Evolutionary conservation across 106 monocot genomes (phyloP).

Genomic region (Platanthera guangdongensis): DNA sequence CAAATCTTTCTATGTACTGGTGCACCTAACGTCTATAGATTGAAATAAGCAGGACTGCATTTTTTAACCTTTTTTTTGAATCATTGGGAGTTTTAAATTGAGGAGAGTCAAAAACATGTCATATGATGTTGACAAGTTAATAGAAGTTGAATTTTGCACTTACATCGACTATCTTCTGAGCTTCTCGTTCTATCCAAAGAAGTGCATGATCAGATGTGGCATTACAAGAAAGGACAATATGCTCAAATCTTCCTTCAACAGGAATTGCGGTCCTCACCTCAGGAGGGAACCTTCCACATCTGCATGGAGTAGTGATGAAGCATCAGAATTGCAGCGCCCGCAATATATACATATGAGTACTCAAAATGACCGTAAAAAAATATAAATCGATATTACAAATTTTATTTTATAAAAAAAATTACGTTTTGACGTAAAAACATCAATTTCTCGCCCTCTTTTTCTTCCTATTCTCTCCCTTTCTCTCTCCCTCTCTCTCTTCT

Average conservation of each 20-base stretch:
- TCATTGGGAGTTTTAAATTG: not conserved
- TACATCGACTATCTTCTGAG: constrained; percentile 48
- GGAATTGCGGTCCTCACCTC: constrained; percentile 53
- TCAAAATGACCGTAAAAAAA: too few species aligned
- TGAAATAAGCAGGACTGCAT: not conserved
- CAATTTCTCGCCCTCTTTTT: too few species aligned
- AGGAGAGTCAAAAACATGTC: not conserved
- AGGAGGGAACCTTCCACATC: constrained; percentile 44
- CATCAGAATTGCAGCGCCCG: too few species aligned
- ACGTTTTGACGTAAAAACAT: too few species aligned
- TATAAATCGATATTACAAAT: too few species aligned
- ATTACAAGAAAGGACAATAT: constrained; percentile 59
- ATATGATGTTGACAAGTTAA: not conserved
- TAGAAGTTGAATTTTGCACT: constrained; percentile 9
- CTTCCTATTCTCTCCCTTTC: too few species aligned
- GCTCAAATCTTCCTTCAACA: constrained; percentile 57
- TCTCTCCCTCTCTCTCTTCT: too few species aligned
- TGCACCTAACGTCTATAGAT: not conserved
- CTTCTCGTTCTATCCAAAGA: constrained; percentile 60
- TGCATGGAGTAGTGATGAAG: constrained; percentile 2
- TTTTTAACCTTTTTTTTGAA: not conserved
- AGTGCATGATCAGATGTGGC: constrained; percentile 51
- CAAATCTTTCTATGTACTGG: too few species aligned
- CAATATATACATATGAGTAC: too few species aligned
- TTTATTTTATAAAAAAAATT: too few species aligned